phyloP scores from a whole-genome alignment of 176 grass and related monocot species.

The Musa schizocarpa region DNA sequence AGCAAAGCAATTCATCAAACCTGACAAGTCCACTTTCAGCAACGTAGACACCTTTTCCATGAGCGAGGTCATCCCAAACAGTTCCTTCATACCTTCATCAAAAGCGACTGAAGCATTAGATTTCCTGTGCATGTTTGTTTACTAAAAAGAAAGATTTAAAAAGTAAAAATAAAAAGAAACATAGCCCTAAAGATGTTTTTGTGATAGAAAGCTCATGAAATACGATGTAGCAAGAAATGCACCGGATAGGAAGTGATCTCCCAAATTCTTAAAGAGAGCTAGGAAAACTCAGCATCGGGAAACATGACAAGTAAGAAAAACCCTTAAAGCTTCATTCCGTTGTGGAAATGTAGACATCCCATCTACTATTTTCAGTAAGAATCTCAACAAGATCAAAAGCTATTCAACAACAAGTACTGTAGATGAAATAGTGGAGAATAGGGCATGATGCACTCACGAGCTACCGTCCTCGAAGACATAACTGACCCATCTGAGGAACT shows the following conservation, averaged over 20 bases:
- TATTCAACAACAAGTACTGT: too few relatives aligned
- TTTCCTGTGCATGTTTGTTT: neutral
- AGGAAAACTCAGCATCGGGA: neutral
- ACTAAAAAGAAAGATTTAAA: neutral
- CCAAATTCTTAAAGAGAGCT: neutral
- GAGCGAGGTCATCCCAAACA: constrained; percentile 34
- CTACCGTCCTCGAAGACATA: constrained; percentile 23
- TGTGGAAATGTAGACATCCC: too few relatives aligned
- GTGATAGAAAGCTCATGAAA: neutral
- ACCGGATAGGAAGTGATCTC: neutral
- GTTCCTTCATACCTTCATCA: constrained; percentile 29
- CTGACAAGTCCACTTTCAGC: constrained; percentile 26
- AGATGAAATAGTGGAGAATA: neutral
- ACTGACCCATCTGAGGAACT: constrained; percentile 27
- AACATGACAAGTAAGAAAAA: too few relatives aligned
- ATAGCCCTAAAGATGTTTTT: neutral
- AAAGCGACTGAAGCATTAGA: neutral
- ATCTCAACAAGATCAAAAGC: too few relatives aligned
- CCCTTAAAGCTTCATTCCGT: too few relatives aligned
- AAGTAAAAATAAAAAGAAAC: neutral
- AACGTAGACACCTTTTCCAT: constrained; percentile 36
- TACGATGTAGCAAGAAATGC: neutral
- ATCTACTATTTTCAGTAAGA: too few relatives aligned
- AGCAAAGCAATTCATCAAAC: neutral
- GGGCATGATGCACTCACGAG: constrained; percentile 11